Evolutionary conservation across 441 rosid species (phyloP).

Genomic region (Erodium moschatum): DNA sequence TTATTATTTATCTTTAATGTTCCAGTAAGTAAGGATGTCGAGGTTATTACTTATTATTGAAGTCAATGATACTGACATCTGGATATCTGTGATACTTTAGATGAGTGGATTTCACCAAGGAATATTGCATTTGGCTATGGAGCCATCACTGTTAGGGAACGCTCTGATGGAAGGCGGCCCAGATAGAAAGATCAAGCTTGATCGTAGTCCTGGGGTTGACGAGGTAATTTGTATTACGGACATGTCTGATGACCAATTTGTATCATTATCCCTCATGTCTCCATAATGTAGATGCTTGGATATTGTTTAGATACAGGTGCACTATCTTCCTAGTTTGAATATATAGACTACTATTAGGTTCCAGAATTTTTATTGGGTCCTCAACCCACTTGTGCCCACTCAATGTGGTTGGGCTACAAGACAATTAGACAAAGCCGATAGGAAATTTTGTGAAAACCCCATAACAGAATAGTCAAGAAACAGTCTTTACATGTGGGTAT

Average conservation of each 20-base stretch:
- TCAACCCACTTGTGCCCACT: no score
- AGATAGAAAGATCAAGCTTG: slow-evolving; percentile 81
- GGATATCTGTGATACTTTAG: slow-evolving; percentile 31
- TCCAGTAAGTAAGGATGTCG: slow-evolving; percentile 9
- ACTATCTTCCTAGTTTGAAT: not conserved
- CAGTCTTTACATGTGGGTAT: not conserved
- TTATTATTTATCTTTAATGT: not conserved
- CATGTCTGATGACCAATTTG: not conserved
- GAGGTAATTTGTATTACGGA: slow-evolving; percentile 44
- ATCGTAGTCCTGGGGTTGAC: slow-evolving; percentile 73
- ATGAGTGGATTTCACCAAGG: slow-evolving; percentile 85
- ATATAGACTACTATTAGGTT: not conserved
- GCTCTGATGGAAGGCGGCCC: slow-evolving; percentile 93
- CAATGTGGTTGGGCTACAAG: not conserved
- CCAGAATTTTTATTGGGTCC: not conserved
- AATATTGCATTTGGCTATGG: slow-evolving; percentile 89
- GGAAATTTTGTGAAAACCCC: not conserved
- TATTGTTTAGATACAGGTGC: no score
- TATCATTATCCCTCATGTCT: no score
- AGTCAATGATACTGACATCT: slow-evolving; percentile 14
- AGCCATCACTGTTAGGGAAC: slow-evolving; percentile 75
- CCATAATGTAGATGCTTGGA: no score
- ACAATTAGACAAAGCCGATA: not conserved
- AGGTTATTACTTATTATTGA: not conserved
- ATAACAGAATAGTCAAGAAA: not conserved